Percentiles rank a stretch among this genome's conserved stretches.
These are phyloP conservation scores for Cadophora luteo-olivacea DNA, from an alignment of 2,329 filamentous ascomycete genomes.

Conservation along the genomic window DNA sequence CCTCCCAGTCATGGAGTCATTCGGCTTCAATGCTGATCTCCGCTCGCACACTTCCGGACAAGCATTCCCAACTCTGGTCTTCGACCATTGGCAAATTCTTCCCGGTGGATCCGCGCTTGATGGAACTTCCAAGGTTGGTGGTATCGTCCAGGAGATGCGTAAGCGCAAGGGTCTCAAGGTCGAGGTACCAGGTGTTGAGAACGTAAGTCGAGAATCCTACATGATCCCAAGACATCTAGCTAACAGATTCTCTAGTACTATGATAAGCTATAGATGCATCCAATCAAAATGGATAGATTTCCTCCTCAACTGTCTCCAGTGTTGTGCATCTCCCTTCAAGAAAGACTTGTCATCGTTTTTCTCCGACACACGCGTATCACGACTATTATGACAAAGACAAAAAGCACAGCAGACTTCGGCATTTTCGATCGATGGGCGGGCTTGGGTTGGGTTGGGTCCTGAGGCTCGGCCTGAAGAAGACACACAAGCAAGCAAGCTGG, in stretches of 20 bases:
- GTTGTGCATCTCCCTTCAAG: slow-evolving; percentile 35
- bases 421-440: slow-evolving; percentile 31
- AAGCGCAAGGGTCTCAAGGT: slow-evolving; percentile 99
- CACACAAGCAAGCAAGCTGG: slow-evolving; percentile 34
- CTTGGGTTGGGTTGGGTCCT: slow-evolving; percentile 23
- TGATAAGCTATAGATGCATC: slow-evolving; percentile 86
- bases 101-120: slow-evolving; percentile 94
- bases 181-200: slow-evolving; percentile 89
- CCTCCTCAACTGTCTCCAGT: slow-evolving; percentile 35
- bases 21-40: slow-evolving; percentile 98
- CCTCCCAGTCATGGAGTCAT: slow-evolving; percentile 95
- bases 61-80: slow-evolving; percentile 98
- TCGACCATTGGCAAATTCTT: slow-evolving; percentile 98
- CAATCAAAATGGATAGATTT: slow-evolving; percentile 43
- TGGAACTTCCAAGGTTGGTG: slow-evolving; percentile 78
- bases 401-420: slow-evolving; percentile 26
- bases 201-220: slow-evolving; percentile 70
- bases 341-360: slow-evolving; percentile 36
- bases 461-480: slow-evolving; percentile 37
- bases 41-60: slow-evolving; percentile 92
- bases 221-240: slow-evolving; percentile 32
- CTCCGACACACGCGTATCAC: slow-evolving; percentile 36
- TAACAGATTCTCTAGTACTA: slow-evolving; percentile 77
- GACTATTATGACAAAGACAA: slow-evolving; percentile 39
- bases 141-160: slow-evolving; percentile 86